phyloP scores from a whole-genome alignment of 768 basidiomycete species.

The Filobasidium wieringae region DNA sequence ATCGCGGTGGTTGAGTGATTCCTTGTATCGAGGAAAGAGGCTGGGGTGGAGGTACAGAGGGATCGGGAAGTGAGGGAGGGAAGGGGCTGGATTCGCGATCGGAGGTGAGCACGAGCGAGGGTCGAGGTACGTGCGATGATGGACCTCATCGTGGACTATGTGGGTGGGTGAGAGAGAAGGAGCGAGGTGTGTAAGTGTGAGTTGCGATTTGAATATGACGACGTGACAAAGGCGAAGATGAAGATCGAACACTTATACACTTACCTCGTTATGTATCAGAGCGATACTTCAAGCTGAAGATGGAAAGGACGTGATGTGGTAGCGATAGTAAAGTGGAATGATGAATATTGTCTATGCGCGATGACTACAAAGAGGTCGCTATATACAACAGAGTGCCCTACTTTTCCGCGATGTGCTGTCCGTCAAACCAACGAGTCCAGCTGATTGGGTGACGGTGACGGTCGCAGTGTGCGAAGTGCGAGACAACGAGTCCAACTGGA shows the following conservation, averaged over 20 bases:
- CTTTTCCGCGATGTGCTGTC: background rate
- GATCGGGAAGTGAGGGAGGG: background rate
- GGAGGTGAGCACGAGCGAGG: background rate
- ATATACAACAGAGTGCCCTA: background rate
- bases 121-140: background rate
- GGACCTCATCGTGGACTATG: background rate
- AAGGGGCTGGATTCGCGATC: background rate
- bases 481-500: background rate
- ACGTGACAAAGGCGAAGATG: no score
- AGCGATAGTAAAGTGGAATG: background rate
- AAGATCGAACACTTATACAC: no score
- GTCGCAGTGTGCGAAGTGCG: no score
- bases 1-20: slow-evolving; percentile 29
- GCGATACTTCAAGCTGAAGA: no score
- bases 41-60: background rate
- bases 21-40: background rate
- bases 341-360: background rate
- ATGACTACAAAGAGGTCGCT: no score
- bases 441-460: no score
- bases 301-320: no score
- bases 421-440: background rate
- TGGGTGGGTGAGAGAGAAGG: no score
- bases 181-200: no score
- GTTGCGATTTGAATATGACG: no score
- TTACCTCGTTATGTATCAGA: no score